These are phyloP conservation scores for Rauvolfia tetraphylla DNA, from an alignment of 257 asterid species.

Conservation along the genomic window DNA sequence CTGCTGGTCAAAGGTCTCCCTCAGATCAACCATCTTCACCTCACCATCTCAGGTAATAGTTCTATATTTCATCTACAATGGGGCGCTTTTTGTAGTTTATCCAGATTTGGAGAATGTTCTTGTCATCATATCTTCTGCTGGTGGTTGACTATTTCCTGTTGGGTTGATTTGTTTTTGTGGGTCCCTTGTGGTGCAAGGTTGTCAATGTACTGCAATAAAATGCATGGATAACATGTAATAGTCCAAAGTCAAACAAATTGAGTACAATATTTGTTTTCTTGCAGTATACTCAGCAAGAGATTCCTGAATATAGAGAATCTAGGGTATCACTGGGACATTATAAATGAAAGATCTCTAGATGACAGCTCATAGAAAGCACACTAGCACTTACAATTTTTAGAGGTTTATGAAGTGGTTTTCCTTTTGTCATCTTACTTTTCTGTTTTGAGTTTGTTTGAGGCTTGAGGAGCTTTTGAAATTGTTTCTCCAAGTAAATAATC, in stretches of 20 bases:
- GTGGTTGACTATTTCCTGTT: background rate
- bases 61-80: background rate
- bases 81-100: background rate
- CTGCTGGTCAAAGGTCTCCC: conserved; percentile 52
- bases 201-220: background rate
- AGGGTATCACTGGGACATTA: background rate
- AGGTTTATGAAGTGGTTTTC: no score
- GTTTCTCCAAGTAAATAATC: background rate
- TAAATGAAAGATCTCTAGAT: background rate
- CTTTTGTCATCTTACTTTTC: background rate
- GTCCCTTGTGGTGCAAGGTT: background rate
- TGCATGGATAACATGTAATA: background rate
- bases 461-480: background rate
- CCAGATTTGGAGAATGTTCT: background rate
- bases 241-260: background rate
- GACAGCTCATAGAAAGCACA: no score
- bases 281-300: background rate
- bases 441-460: background rate
- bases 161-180: background rate
- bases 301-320: background rate
- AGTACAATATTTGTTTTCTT: background rate
- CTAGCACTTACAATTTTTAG: no score
- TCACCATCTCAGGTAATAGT: conserved; percentile 55
- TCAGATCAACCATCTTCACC: conserved; percentile 92
- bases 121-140: background rate